Evolutionary conservation across 352 stramenopile genomes (phyloP).

Genomic region (Phytophthora vignae): DNA sequence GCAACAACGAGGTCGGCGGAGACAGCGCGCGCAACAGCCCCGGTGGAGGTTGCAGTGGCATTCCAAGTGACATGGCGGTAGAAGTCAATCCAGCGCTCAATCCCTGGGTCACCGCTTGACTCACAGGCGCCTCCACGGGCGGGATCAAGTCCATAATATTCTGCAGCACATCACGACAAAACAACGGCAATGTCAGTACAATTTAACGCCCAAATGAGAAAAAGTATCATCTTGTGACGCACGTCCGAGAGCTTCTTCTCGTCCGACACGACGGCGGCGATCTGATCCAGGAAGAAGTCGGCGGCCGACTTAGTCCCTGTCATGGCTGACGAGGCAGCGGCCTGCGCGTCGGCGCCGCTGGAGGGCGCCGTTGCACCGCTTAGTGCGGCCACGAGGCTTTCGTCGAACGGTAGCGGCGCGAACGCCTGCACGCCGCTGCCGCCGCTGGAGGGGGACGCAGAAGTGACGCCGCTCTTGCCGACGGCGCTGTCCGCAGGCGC

Average conservation of each 20-base stretch:
- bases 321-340: not conserved
- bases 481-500: constrained; percentile 7
- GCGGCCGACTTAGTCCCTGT: constrained; percentile 39
- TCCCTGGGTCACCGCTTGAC: constrained; percentile 22
- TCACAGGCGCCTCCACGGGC: constrained; percentile 44
- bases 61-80: constrained; percentile 48
- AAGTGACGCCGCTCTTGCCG: not conserved
- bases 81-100: constrained; percentile 6
- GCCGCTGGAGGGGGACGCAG: constrained; percentile 9
- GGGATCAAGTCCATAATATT: constrained; percentile 86
- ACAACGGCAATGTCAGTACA: not conserved
- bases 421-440: constrained; percentile 33
- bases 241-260: constrained; percentile 87
- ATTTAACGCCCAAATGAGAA: not conserved
- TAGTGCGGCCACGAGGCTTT: constrained; percentile 54
- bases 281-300: constrained; percentile 80
- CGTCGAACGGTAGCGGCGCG: constrained; percentile 60
- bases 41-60: constrained; percentile 62
- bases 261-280: constrained; percentile 70
- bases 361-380: constrained; percentile 14
- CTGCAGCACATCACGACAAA: constrained; percentile 31
- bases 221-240: constrained; percentile 7
- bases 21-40: constrained; percentile 79
- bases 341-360: constrained; percentile 8
- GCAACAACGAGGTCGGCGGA: constrained; percentile 69